These are phyloP conservation scores for Tricharina praecox DNA, from an alignment of 495 filamentous ascomycete species.

Conservation along the genomic window DNA sequence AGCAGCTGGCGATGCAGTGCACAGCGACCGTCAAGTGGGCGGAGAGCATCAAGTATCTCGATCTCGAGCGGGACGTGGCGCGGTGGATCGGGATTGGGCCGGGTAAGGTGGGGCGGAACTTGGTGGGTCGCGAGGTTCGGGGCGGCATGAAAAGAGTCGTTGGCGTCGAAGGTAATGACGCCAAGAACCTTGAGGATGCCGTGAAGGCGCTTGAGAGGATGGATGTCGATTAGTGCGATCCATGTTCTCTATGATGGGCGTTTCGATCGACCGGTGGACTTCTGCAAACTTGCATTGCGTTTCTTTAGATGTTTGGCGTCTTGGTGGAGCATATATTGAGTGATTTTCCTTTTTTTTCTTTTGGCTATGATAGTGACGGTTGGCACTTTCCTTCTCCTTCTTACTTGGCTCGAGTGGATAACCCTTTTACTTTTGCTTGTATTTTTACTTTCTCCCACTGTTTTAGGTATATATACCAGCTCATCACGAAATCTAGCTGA, in stretches of 20 bases:
- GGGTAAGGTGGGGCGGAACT: slow-evolving; percentile 81
- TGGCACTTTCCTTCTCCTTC: neutral
- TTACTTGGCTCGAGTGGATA: neutral
- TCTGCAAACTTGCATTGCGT: neutral
- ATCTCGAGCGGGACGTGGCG: slow-evolving; percentile 66
- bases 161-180: slow-evolving; percentile 53
- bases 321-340: neutral
- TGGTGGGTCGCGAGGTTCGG: slow-evolving; percentile 88
- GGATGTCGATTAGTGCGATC: slow-evolving; percentile 7
- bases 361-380: neutral
- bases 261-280: neutral
- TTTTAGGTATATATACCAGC: too few species aligned
- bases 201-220: slow-evolving; percentile 14
- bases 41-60: slow-evolving; percentile 76
- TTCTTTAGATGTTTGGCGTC: slow-evolving; percentile 3
- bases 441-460: too few species aligned
- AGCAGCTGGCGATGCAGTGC: slow-evolving; percentile 57
- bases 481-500: too few species aligned
- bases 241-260: neutral
- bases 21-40: slow-evolving; percentile 88
- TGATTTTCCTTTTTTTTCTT: slow-evolving; percentile 1
- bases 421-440: neutral
- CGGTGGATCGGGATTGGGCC: slow-evolving; percentile 91
- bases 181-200: slow-evolving; percentile 16
- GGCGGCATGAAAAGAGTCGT: slow-evolving; percentile 71